phyloP scores from a whole-genome alignment of 805 yeast genomes.

The Candida lessepsii region DNA sequence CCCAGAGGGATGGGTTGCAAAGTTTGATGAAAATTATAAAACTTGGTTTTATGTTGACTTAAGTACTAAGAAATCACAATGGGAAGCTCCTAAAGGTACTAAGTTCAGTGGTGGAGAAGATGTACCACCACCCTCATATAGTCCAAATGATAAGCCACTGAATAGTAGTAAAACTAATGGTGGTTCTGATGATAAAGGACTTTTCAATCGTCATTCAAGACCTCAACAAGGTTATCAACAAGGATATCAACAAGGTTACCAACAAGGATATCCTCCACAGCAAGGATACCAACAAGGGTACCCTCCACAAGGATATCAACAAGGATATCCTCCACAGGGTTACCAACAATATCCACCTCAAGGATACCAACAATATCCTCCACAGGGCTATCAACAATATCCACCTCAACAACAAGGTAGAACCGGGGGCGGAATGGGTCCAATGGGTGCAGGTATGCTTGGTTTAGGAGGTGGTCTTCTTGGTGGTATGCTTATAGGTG shows the following conservation, averaged over 20 bases:
- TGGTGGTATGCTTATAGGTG: slow-evolving; percentile 50
- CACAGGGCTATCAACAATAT: slow-evolving; percentile 21
- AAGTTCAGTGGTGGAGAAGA: slow-evolving; percentile 26
- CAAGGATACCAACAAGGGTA: slow-evolving; percentile 12
- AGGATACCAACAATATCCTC: slow-evolving; percentile 20
- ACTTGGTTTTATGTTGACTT: slow-evolving; percentile 83
- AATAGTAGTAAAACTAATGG: not conserved
- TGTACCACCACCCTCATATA: slow-evolving; percentile 40
- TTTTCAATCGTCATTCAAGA: slow-evolving; percentile 5
- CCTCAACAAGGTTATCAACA: slow-evolving; percentile 10
- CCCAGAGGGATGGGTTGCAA: slow-evolving; percentile 74
- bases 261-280: slow-evolving; percentile 10
- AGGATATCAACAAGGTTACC: slow-evolving; percentile 11
- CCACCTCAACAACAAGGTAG: slow-evolving; percentile 29
- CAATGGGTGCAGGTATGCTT: slow-evolving; percentile 36
- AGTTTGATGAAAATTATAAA: slow-evolving; percentile 65
- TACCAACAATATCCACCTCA: slow-evolving; percentile 35
- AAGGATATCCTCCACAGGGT: slow-evolving; percentile 25
- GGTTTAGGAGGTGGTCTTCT: slow-evolving; percentile 40
- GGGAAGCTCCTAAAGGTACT: slow-evolving; percentile 76
- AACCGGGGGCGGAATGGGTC: slow-evolving; percentile 25
- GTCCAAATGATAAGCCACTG: not conserved
- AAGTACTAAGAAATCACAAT: slow-evolving; percentile 72
- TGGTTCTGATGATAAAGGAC: slow-evolving; percentile 9
- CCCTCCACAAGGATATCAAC: slow-evolving; percentile 21